These are phyloP conservation scores for Cicer pinnatifidum DNA, from an alignment of 306 rosid genomes.

Conservation along the genomic window DNA sequence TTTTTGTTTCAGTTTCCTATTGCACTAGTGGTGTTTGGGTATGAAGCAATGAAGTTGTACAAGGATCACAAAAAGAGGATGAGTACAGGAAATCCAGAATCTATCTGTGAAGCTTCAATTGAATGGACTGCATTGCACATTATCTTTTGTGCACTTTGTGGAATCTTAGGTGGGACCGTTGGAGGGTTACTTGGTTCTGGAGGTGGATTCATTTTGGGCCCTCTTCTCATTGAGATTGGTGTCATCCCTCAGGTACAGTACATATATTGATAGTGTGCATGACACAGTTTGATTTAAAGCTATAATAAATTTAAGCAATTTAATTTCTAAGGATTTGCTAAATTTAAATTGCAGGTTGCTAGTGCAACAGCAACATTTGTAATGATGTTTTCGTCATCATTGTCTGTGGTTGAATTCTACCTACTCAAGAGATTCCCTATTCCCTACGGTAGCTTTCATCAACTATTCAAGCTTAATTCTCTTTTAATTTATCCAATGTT, in stretches of 20 bases:
- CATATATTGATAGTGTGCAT: background rate
- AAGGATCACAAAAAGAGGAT: constrained; percentile 66
- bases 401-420: constrained; percentile 89
- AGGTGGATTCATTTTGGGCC: constrained; percentile 92
- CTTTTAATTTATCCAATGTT: background rate
- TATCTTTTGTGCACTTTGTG: constrained; percentile 78
- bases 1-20: constrained; percentile 66
- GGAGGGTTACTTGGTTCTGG: constrained; percentile 93
- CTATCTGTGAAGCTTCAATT: constrained; percentile 86
- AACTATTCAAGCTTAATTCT: constrained; percentile 9
- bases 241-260: constrained; percentile 78
- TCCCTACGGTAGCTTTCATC: constrained; percentile 63
- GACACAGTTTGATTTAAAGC: background rate
- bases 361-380: constrained; percentile 95
- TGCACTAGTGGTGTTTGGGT: constrained; percentile 70
- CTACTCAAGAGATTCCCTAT: constrained; percentile 90
- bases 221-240: constrained; percentile 87
- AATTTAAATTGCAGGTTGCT: constrained; percentile 67
- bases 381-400: constrained; percentile 86
- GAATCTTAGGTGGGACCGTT: constrained; percentile 84
- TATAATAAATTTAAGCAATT: background rate
- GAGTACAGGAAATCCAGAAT: constrained; percentile 61
- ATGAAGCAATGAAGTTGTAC: constrained; percentile 74
- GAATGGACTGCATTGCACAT: constrained; percentile 69
- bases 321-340: constrained; percentile 1